These are phyloP conservation scores for Botrytis fragariae DNA, from an alignment of 2,329 filamentous ascomycete species.

Conservation along the genomic window DNA sequence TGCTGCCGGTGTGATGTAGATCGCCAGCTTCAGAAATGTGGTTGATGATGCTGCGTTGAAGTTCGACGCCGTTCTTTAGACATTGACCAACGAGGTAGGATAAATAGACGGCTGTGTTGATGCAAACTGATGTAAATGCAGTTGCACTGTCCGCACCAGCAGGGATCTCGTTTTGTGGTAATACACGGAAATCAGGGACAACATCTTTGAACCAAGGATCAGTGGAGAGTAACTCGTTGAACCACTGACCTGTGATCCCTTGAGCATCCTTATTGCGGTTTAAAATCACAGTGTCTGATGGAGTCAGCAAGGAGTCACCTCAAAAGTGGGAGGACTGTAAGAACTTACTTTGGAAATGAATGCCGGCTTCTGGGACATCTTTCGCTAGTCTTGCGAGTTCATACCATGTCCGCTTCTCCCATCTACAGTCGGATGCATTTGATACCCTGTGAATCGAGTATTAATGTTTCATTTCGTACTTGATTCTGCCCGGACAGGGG, in stretches of 20 bases:
- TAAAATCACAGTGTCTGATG: conserved; percentile 50
- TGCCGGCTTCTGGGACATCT: conserved; percentile 71
- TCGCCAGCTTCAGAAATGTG: conserved; percentile 70
- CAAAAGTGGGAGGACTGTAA: neutral
- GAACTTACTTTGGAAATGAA: conserved; percentile 68
- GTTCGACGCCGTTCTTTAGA: conserved; percentile 65
- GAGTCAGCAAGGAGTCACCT: neutral
- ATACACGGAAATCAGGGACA: conserved; percentile 67
- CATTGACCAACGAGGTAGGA: conserved; percentile 83
- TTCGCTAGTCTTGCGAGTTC: conserved; percentile 58
- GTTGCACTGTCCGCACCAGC: conserved; percentile 68
- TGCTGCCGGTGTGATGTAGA: conserved; percentile 55
- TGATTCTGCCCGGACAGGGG: conserved; percentile 2
- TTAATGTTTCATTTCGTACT: conserved; percentile 8
- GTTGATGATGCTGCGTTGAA: conserved; percentile 61
- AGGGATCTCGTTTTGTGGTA: conserved; percentile 58
- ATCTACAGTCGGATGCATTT: conserved; percentile 42
- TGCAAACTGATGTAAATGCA: conserved; percentile 80
- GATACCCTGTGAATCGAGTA: conserved; percentile 38
- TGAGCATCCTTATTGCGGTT: conserved; percentile 40
- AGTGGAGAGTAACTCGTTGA: conserved; percentile 63
- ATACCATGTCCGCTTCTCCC: conserved; percentile 64
- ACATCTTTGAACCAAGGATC: conserved; percentile 73
- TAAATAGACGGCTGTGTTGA: conserved; percentile 86
- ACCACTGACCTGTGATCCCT: conserved; percentile 40